Evolutionary conservation across 1,139 yeast species (phyloP), one percentile per base, ranked within the genome.

Genomic region (Tardiomyces blankii): DNA sequence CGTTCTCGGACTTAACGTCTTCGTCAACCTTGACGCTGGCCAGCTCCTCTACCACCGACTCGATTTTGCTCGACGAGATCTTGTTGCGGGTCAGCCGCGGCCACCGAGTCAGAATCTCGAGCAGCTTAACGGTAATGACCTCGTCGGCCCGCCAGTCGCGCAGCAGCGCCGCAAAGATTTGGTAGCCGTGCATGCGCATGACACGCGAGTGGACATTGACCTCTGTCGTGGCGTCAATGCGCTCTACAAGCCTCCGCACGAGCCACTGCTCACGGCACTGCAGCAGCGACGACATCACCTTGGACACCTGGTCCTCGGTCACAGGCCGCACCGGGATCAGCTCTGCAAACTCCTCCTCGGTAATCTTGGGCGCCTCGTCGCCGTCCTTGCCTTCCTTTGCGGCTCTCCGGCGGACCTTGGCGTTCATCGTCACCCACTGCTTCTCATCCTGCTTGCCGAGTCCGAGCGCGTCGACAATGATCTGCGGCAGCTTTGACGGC

Each of bases 181-280:
- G 83, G 63, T 88, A 85, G 7, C 98, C 98, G 61, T 89, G 98
- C 59, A 87, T 72, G 51, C 82, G 73, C 58, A 87, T 78, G 46
- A 88, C 77, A 38, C 75, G 73, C 12, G 73, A 65, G 47, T 82
- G 78, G 27, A 83, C 68, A n/a, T 64, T 65, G 2, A 69, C 67
- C 50, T 80, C 82, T 25, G 68, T 66, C 6, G 91, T 77, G 38
- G 72, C 61, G 48, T 72, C 71, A 38, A 87, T 71, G 52, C 98
- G 74, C 54, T 77, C 78, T 39, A 89, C 68, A 48, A 91, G 71
- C 58, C 82, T 82, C 38, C 68, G 65, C 12, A 81, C 77, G 35
- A 91, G 75, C 59, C 80, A 66, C n/a, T 66, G 61, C 57, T 87
- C 94, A 53, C 83, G 85, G 32, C 78, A 73, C 54, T 87, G 93